A percentile compares a stretch with the other conserved stretches of the same genome.
phyloP scores from a whole-genome alignment of 2,329 filamentous ascomycete species.

The Apiospora sp. region DNA sequence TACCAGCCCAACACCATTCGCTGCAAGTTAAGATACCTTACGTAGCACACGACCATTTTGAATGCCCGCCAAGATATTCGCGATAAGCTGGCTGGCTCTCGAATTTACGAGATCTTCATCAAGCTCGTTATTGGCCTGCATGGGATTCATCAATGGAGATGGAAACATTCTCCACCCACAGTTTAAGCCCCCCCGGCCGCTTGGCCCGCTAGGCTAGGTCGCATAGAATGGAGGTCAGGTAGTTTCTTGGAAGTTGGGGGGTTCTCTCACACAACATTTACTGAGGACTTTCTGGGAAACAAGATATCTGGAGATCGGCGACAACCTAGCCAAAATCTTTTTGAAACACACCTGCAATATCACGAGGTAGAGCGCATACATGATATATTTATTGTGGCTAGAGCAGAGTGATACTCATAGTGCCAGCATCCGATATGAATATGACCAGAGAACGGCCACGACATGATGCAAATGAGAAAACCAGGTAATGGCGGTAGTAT shows the following conservation, averaged over 20 bases:
- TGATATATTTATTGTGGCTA: not conserved
- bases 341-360: slow-evolving; percentile 12
- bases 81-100: not conserved
- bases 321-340: not conserved
- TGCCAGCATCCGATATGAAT: not conserved
- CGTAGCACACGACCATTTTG: not conserved
- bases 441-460: not conserved
- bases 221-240: not conserved
- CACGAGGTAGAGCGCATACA: slow-evolving; percentile 15
- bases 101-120: slow-evolving; percentile 6
- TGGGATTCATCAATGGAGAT: slow-evolving; percentile 16
- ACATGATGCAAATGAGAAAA: not conserved
- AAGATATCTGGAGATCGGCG: slow-evolving; percentile 1
- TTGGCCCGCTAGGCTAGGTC: slow-evolving; percentile 8
- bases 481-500: not conserved
- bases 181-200: not conserved
- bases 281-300: not conserved
- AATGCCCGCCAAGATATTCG: not conserved
- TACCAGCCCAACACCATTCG: not conserved
- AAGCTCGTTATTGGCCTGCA: not conserved
- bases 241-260: slow-evolving; percentile 12
- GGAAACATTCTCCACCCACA: slow-evolving; percentile 1
- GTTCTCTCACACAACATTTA: not conserved
- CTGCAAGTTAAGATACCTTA: not conserved
- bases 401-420: not conserved